phyloP scores from a whole-genome alignment of 2,329 filamentous ascomycete genomes.

The Exserohilum rostratum region DNA sequence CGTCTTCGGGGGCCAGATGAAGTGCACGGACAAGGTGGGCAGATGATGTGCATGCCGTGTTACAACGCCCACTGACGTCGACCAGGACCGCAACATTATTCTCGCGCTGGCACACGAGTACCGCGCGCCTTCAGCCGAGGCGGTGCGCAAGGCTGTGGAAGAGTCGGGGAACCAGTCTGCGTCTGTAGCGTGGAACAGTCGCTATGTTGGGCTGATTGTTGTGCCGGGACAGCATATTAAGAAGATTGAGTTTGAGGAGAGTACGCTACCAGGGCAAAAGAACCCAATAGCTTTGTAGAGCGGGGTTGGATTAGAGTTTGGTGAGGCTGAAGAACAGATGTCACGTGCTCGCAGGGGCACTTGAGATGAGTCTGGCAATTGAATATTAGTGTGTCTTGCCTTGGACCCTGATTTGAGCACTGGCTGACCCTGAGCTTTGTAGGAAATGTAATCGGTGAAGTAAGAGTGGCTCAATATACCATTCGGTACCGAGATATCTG shows the following conservation, averaged over 20 bases:
- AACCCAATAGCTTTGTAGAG: slow-evolving; percentile 31
- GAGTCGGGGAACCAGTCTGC: slow-evolving; percentile 53
- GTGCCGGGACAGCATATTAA: slow-evolving; percentile 84
- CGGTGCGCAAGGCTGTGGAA: slow-evolving; percentile 47
- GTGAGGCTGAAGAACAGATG: not conserved
- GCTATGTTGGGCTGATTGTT: slow-evolving; percentile 88
- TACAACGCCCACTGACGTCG: not conserved
- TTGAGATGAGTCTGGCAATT: not conserved
- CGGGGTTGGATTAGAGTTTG: not conserved
- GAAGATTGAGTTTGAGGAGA: slow-evolving; percentile 86
- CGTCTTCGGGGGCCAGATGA: slow-evolving; percentile 88
- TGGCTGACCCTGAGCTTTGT: not conserved
- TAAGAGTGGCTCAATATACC: not conserved
- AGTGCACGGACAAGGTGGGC: slow-evolving; percentile 88
- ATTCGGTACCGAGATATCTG: slow-evolving; percentile 1
- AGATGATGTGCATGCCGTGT: not conserved
- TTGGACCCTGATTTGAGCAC: not conserved
- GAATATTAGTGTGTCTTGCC: not conserved
- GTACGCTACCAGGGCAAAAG: slow-evolving; percentile 28
- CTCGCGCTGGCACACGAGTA: slow-evolving; percentile 89
- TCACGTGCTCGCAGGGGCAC: not conserved
- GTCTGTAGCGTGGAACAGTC: slow-evolving; percentile 75
- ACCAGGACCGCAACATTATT: slow-evolving; percentile 84
- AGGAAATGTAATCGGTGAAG: slow-evolving; percentile 1
- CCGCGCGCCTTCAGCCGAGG: slow-evolving; percentile 66